Evolutionary conservation across 192 early-diverging fungal species (phyloP).

Genomic region (Podila horticola): DNA sequence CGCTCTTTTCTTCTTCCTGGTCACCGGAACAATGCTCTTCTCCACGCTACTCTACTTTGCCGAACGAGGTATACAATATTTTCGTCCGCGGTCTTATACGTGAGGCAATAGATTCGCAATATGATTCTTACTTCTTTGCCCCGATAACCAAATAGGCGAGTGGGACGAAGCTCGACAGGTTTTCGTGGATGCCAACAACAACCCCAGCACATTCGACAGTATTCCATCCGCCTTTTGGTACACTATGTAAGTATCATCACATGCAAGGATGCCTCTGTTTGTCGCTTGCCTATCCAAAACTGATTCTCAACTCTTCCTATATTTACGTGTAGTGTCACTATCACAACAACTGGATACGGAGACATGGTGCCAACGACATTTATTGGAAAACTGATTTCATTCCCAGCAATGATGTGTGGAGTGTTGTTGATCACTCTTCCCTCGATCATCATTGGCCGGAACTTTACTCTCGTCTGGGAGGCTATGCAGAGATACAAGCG

Average conservation of each 20-base stretch:
- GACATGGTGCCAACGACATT: constrained; percentile 86
- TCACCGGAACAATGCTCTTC: constrained; percentile 76
- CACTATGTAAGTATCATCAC: constrained; percentile 53
- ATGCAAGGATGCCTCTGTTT: not conserved
- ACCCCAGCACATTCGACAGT: constrained; percentile 76
- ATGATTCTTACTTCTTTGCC: not conserved
- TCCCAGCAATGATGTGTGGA: constrained; percentile 87
- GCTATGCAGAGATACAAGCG: constrained; percentile 64
- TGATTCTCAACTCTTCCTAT: not conserved
- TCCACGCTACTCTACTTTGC: constrained; percentile 85
- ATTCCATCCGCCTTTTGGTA: constrained; percentile 85
- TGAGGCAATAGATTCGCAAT: not conserved
- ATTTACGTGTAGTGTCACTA: constrained; percentile 58
- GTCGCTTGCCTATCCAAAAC: not conserved
- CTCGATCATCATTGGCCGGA: constrained; percentile 85
- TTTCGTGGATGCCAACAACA: constrained; percentile 74
- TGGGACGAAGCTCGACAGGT: constrained; percentile 74
- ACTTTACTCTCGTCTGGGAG: constrained; percentile 88
- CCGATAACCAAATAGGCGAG: constrained; percentile 36
- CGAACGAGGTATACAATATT: constrained; percentile 68
- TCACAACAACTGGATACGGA: constrained; percentile 84
- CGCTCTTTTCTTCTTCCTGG: constrained; percentile 79
- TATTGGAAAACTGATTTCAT: constrained; percentile 81
- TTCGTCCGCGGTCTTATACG: not conserved
- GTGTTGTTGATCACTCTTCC: constrained; percentile 83